Evolutionary conservation across 2,329 filamentous ascomycete species (phyloP), one percentile per base, ranked within the genome.

Genomic region (Ophiocordyceps camponoti-rufipedis): DNA sequence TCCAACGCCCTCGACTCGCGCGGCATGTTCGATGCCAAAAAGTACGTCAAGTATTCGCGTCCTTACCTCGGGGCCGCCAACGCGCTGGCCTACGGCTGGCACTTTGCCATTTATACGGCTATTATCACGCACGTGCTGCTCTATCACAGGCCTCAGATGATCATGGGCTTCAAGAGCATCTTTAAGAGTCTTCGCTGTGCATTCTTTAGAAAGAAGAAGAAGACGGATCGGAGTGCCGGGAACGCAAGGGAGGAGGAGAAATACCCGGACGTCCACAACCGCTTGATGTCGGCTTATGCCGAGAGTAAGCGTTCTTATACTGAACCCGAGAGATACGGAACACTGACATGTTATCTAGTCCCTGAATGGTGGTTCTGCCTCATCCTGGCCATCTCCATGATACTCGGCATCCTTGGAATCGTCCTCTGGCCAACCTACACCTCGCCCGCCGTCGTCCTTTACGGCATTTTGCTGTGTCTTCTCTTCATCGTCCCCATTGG

Each of bases 301-400:
- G 62, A 73, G 48, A 38, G 35, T 38, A 38, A 38, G 14, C 23
- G 23, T 23, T 5, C 23, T 23, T 23, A 5, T 23, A 23, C 23
- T 23, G 23, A 23, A n/a, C n/a, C 23, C 5, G 23, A 23, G 5
- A 23, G 5, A 23, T 3, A 23, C 23, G 3, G 23, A n/a, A n/a
- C 33, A 14, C 33, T n/a, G 12, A 35, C 14, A 16, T 8, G 14
- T n/a, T 18, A 4, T 38, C 14, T 14, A 38, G 68, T 69, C 0
- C 70, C 72, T 0, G 69, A 72, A 46, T 74, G 70, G 71, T 74
- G 71, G 71, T 75, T 72, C 48, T 50, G 66, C 28, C 45, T 62
- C 5, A 60, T 63, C 38, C 58, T 72, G 1, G 55, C 63, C 18
- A 46, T 63, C 1, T 67, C 70, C 31, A 60, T 73, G 44, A 64